phyloP scores from a whole-genome alignment of 176 grass and related monocot species.

The Raddia distichophylla region DNA sequence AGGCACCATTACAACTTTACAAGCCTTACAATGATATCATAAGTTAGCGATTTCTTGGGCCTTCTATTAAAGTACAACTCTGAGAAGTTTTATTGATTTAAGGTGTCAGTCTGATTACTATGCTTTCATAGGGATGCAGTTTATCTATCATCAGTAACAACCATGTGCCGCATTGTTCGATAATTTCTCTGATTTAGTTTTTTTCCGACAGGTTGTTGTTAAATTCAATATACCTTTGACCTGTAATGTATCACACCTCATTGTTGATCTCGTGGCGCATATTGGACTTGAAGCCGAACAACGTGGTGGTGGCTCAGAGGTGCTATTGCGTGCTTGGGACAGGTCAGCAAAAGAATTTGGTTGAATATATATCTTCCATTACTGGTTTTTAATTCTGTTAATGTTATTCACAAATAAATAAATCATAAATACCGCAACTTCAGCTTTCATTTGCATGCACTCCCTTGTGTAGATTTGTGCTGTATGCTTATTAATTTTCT shows the following conservation, averaged over 20 bases:
- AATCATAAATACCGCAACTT: conserved; percentile 17
- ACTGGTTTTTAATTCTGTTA: conserved; percentile 18
- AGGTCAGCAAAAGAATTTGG: conserved; percentile 53
- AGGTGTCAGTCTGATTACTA: not conserved
- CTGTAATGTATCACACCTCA: conserved; percentile 60
- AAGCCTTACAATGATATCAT: not conserved
- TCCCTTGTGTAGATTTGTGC: conserved; percentile 19
- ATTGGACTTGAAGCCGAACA: conserved; percentile 63
- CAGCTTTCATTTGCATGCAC: not conserved
- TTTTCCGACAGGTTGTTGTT: conserved; percentile 56
- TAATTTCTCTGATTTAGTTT: conserved; percentile 19
- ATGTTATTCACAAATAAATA: conserved; percentile 25
- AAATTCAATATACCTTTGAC: conserved; percentile 71
- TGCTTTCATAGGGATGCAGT: not conserved
- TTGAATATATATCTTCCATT: conserved; percentile 6
- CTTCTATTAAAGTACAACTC: not conserved
- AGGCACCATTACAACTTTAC: not conserved
- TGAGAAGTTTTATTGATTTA: not conserved
- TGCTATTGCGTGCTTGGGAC: conserved; percentile 78
- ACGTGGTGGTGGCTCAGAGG: conserved; percentile 57
- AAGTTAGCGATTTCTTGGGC: not conserved
- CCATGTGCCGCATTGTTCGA: not conserved
- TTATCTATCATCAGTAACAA: conserved; percentile 10
- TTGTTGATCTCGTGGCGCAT: conserved; percentile 66
- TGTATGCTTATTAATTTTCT: not conserved